Evolutionary conservation across 495 filamentous ascomycete genomes (phyloP).

Genomic region (Xylaria grammica): DNA sequence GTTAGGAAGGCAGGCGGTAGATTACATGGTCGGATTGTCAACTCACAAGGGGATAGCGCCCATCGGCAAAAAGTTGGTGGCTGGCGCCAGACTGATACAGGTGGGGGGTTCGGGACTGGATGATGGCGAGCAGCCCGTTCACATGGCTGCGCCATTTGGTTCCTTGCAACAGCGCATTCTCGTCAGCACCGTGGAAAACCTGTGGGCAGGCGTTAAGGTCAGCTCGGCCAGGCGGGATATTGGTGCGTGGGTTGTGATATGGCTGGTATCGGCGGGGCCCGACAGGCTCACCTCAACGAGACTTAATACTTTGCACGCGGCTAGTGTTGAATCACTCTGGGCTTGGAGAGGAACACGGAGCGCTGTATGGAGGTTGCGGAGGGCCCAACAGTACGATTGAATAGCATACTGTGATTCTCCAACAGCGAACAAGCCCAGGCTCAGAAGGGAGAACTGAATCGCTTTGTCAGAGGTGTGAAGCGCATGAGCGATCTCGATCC

Average conservation of each 20-base stretch:
- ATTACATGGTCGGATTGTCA: not conserved
- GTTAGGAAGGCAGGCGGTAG: not conserved
- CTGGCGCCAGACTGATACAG: constrained; percentile 16
- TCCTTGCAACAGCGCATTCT: constrained; percentile 7
- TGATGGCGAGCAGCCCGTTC: constrained; percentile 17
- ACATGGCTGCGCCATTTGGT: constrained; percentile 22
- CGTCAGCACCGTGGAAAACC: constrained; percentile 13
- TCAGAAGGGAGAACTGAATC: constrained; percentile 6
- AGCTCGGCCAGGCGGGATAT: not conserved
- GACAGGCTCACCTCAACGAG: constrained; percentile 18
- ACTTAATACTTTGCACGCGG: constrained; percentile 20
- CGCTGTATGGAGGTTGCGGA: constrained; percentile 3
- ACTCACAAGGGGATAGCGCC: constrained; percentile 18
- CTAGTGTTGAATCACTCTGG: constrained; percentile 13
- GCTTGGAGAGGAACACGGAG: not conserved
- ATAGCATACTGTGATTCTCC: constrained; percentile 13
- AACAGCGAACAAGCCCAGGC: constrained; percentile 18
- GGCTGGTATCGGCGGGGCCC: not conserved
- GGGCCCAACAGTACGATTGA: constrained; percentile 11
- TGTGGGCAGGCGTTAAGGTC: not conserved
- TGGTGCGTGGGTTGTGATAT: not conserved
- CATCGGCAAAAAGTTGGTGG: constrained; percentile 11
- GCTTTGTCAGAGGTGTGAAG: constrained; percentile 16
- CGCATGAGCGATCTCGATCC: constrained; percentile 17
- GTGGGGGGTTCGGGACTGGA: constrained; percentile 11